These are phyloP conservation scores for Debaryomyces subglobosus DNA, from an alignment of 1,139 yeast species.

Conservation along the genomic window DNA sequence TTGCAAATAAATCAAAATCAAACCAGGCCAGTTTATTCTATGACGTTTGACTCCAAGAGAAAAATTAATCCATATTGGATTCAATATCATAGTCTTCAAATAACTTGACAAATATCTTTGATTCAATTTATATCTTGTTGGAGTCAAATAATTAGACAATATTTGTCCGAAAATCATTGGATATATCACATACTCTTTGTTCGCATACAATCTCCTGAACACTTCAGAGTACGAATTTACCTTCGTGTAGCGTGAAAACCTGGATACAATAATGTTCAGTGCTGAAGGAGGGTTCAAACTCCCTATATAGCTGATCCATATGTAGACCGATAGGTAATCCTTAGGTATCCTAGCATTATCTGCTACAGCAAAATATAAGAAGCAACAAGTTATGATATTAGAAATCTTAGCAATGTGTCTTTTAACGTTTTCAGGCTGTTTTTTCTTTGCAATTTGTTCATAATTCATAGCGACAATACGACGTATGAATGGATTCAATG, in stretches of 20 bases:
- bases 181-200: constrained; percentile 38
- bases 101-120: constrained; percentile 40
- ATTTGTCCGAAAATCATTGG: constrained; percentile 46
- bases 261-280: constrained; percentile 31
- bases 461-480: constrained; percentile 6
- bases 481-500: constrained; percentile 37
- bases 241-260: constrained; percentile 19
- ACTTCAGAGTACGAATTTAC: background rate
- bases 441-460: background rate
- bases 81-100: constrained; percentile 36
- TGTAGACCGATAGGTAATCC: constrained; percentile 42
- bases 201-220: constrained; percentile 23
- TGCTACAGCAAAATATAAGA: constrained; percentile 37
- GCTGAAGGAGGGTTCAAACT: constrained; percentile 41
- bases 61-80: constrained; percentile 50
- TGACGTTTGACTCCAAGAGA: constrained; percentile 31
- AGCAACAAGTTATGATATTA: constrained; percentile 30
- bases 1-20: constrained; percentile 28
- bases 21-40: constrained; percentile 33
- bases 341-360: constrained; percentile 35
- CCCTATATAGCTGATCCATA: constrained; percentile 38
- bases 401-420: constrained; percentile 21
- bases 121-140: constrained; percentile 40
- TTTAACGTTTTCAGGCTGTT: background rate
- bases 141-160: constrained; percentile 47